A percentile compares a stretch with the other conserved stretches of the same genome.
Evolutionary conservation across 345 rosid species (phyloP).

Genomic region (Hypericum androsaemum): DNA sequence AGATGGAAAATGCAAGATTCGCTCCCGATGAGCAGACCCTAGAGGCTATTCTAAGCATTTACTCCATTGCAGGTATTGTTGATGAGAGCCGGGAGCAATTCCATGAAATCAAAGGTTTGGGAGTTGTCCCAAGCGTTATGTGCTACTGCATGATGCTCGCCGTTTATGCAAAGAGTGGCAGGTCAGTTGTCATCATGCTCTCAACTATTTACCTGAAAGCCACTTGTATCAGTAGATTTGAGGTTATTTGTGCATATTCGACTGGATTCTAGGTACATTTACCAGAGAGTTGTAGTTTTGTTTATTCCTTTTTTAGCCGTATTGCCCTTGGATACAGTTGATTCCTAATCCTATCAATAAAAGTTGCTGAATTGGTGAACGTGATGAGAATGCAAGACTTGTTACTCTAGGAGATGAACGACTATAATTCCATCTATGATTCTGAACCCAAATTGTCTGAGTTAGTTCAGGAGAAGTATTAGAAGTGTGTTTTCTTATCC

Average conservation of each 20-base stretch:
- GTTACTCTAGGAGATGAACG: too few relatives aligned
- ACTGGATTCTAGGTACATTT: constrained; percentile 2
- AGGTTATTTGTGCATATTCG: not conserved
- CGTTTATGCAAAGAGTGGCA: constrained; percentile 68
- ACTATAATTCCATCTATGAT: too few relatives aligned
- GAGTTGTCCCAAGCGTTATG: constrained; percentile 73
- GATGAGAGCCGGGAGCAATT: constrained; percentile 93
- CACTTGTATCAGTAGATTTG: not conserved
- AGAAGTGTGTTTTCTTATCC: too few relatives aligned
- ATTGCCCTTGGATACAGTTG: too few relatives aligned
- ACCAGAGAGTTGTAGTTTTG: too few relatives aligned
- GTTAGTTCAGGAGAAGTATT: too few relatives aligned
- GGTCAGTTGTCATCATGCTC: constrained; percentile 39
- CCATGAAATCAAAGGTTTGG: constrained; percentile 71
- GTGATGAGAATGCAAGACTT: too few relatives aligned
- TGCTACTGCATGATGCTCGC: constrained; percentile 94
- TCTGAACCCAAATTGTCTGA: too few relatives aligned
- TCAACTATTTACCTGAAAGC: constrained; percentile 4
- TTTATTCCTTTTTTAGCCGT: too few relatives aligned
- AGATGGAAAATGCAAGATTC: constrained; percentile 77
- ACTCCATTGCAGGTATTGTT: constrained; percentile 70
- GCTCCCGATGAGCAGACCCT: constrained; percentile 81
- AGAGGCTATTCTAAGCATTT: constrained; percentile 80
- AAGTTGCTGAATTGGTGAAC: too few relatives aligned
- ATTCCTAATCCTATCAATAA: too few relatives aligned